phyloP scores from a whole-genome alignment of 1,284 basidiomycete genomes.

The Sanguinoderma infundibulare region DNA sequence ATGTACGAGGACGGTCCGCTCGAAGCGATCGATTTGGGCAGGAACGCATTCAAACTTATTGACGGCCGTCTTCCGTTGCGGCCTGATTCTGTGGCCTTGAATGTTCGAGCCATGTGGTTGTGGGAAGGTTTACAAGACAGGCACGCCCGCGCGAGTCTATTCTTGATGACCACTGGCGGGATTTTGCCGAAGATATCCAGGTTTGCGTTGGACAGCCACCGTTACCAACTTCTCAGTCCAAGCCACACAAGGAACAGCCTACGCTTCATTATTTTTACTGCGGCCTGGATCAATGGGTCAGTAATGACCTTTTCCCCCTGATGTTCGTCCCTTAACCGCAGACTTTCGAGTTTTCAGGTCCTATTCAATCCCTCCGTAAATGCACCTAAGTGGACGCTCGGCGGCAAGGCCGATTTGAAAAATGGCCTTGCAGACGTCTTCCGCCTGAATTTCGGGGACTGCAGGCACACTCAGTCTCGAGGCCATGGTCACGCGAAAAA shows the following conservation, averaged over 20 bases:
- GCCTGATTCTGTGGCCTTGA: background rate
- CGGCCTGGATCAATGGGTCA: too few relatives aligned
- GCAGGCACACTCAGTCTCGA: too few relatives aligned
- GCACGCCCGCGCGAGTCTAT: slow-evolving; percentile 8
- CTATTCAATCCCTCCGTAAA: too few relatives aligned
- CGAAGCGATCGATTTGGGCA: background rate
- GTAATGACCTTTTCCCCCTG: too few relatives aligned
- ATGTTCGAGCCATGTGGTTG: background rate
- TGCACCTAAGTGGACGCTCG: too few relatives aligned
- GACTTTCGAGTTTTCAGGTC: too few relatives aligned
- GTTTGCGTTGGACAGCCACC: background rate
- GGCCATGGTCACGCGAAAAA: slow-evolving; percentile 14
- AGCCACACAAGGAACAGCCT: too few relatives aligned
- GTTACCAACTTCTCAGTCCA: too few relatives aligned
- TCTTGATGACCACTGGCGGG: slow-evolving; percentile 5
- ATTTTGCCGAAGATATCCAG: slow-evolving; percentile 14
- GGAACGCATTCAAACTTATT: background rate
- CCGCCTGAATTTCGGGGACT: slow-evolving; percentile 28
- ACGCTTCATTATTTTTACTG: too few relatives aligned
- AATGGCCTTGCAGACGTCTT: slow-evolving; percentile 15
- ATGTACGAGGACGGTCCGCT: background rate
- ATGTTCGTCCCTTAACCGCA: too few relatives aligned
- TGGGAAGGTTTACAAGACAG: background rate
- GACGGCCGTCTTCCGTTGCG: background rate
- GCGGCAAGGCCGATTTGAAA: slow-evolving; percentile 11